These are phyloP conservation scores for Nitzschia sp. DNA, from an alignment of 108 stramenopile species.

Conservation along the genomic window DNA sequence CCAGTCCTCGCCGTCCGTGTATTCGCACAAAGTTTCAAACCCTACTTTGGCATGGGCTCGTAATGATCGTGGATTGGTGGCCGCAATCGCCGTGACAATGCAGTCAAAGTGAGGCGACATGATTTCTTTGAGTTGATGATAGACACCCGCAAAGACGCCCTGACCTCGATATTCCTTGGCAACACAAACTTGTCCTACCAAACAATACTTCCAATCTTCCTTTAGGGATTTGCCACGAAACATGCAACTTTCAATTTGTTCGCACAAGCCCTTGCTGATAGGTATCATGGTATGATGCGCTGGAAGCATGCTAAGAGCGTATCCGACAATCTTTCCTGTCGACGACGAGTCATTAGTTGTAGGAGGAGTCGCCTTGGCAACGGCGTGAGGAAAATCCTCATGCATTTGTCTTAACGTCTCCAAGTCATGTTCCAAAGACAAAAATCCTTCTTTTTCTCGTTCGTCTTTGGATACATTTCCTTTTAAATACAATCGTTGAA, in stretches of 20 bases:
- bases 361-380: not conserved
- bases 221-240: not conserved
- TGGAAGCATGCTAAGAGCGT: constrained; percentile 5
- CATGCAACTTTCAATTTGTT: not conserved
- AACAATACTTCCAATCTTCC: not conserved
- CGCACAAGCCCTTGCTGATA: not conserved
- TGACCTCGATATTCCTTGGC: constrained; percentile 11
- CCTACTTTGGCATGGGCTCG: constrained; percentile 21
- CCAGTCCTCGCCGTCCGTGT: not conserved
- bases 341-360: no score
- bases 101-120: constrained; percentile 14
- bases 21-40: not conserved
- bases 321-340: no score
- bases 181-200: constrained; percentile 19
- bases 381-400: not conserved
- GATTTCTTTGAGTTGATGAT: not conserved
- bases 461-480: not conserved
- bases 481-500: not conserved
- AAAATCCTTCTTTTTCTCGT: constrained; percentile 14
- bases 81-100: constrained; percentile 1
- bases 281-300: not conserved
- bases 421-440: constrained; percentile 4
- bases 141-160: not conserved
- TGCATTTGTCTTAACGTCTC: not conserved
- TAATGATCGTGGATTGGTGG: constrained; percentile 1